A percentile compares a stretch with the other conserved stretches of the same genome.
These are phyloP conservation scores for Chloranthus sessilifolius DNA, from an alignment of 164 flowering plant genomes.

Conservation along the genomic window DNA sequence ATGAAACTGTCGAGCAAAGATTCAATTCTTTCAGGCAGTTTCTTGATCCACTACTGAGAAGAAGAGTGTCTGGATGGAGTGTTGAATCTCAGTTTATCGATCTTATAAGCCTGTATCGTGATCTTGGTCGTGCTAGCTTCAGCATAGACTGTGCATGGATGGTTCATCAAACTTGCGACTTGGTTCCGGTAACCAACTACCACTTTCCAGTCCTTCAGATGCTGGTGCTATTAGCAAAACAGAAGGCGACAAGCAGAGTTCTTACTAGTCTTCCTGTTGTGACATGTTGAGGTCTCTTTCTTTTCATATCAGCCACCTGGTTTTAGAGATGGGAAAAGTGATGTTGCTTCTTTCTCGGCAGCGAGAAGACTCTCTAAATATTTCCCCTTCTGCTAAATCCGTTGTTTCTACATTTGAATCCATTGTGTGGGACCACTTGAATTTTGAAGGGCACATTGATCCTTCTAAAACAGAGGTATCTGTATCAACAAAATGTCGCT, in stretches of 20 bases:
- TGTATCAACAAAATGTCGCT: conserved; percentile 85
- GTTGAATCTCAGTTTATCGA: conserved; percentile 93
- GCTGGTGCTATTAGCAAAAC: conserved; percentile 26
- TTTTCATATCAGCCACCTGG: conserved; percentile 79
- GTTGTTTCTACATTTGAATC: conserved; percentile 72
- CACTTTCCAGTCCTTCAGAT: conserved; percentile 40
- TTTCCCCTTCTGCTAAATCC: conserved; percentile 73
- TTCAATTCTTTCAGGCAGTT: conserved; percentile 79
- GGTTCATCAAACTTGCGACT: conserved; percentile 37
- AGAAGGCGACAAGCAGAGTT: conserved; percentile 62
- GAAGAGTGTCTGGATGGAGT: conserved; percentile 81
- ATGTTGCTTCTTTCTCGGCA: conserved; percentile 89
- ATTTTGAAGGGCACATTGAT: conserved; percentile 58
- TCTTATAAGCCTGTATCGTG: conserved; percentile 74
- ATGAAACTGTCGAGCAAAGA: conserved; percentile 71
- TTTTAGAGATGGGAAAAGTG: conserved; percentile 88
- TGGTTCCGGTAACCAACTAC: conserved; percentile 40
- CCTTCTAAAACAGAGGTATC: conserved; percentile 56
- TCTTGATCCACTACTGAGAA: conserved; percentile 79
- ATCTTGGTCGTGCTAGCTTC: conserved; percentile 75
- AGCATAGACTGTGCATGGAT: conserved; percentile 45
- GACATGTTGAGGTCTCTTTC: conserved; percentile 88
- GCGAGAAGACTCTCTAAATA: conserved; percentile 68
- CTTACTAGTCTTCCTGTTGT: conserved; percentile 75
- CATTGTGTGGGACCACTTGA: conserved; percentile 62